phyloP scores from a whole-genome alignment of 257 asterid genomes.

The Mitragyna speciosa region DNA sequence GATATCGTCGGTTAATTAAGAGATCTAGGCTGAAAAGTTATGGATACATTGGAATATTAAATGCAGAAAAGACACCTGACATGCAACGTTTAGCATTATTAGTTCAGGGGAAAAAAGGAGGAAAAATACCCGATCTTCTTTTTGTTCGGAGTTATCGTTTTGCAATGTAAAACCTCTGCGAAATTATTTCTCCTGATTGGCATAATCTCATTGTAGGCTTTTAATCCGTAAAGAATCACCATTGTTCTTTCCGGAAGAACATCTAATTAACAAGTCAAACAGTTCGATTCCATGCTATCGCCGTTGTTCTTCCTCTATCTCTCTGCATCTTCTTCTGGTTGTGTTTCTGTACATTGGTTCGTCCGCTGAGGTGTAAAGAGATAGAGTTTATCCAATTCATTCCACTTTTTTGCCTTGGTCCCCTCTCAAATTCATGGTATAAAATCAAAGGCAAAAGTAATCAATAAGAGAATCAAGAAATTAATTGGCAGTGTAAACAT shows the following conservation, averaged over 20 bases:
- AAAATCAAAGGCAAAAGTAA: constrained; percentile 2
- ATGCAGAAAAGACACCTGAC: background rate
- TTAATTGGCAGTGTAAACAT: background rate
- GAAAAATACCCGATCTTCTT: constrained; percentile 4
- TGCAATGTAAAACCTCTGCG: background rate
- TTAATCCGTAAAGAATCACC: background rate
- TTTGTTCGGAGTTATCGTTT: background rate
- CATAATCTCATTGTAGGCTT: background rate
- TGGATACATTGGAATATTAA: constrained; percentile 2
- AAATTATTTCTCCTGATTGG: background rate
- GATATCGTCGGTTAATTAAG: background rate
- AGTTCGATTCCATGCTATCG: constrained; percentile 11
- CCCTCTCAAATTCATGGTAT: constrained; percentile 20
- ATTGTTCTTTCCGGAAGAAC: background rate
- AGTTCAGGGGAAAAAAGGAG: background rate
- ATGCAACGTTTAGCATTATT: constrained; percentile 3
- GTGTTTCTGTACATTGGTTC: constrained; percentile 33
- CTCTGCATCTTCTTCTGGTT: constrained; percentile 1
- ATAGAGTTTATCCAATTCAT: constrained; percentile 48
- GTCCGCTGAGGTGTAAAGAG: constrained; percentile 56
- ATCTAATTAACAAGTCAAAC: background rate
- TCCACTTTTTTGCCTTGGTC: constrained; percentile 14
- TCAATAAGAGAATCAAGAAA: constrained; percentile 18
- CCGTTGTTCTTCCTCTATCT: background rate
- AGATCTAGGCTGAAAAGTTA: background rate